Evolutionary conservation across 2,329 filamentous ascomycete species (phyloP).

Genomic region (Diaporthe citri): DNA sequence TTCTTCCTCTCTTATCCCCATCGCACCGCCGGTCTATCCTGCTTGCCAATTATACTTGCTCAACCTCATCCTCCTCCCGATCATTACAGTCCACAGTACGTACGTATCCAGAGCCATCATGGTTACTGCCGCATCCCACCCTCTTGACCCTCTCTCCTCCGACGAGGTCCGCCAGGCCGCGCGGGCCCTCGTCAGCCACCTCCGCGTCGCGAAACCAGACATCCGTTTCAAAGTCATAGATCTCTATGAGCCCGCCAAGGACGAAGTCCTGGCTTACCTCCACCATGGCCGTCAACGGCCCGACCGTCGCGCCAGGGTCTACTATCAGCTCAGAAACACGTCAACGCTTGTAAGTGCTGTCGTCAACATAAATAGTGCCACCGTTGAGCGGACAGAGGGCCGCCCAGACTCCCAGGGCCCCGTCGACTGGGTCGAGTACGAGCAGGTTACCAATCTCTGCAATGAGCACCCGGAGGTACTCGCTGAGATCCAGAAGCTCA

Average conservation of each 20-base stretch:
- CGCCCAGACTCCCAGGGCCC: background rate
- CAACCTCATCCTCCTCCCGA: background rate
- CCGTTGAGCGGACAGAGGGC: background rate
- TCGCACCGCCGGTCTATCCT: background rate
- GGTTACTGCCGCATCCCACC: background rate
- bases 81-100: no score
- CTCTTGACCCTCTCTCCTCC: background rate
- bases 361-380: background rate
- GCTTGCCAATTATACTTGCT: background rate
- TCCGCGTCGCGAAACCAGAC: background rate
- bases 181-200: background rate
- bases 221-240: constrained; percentile 3
- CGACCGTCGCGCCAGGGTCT: background rate
- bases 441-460: background rate
- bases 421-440: constrained; percentile 2
- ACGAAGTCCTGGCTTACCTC: background rate
- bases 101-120: background rate
- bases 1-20: background rate
- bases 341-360: background rate
- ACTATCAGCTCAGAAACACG: background rate
- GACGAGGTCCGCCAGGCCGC: background rate
- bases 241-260: background rate
- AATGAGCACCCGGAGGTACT: background rate
- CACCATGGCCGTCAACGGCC: background rate
- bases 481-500: constrained; percentile 5